Evolutionary conservation across 768 basidiomycete species (phyloP), one percentile per base, ranked within the genome.

Genomic region (Suillus sp.): DNA sequence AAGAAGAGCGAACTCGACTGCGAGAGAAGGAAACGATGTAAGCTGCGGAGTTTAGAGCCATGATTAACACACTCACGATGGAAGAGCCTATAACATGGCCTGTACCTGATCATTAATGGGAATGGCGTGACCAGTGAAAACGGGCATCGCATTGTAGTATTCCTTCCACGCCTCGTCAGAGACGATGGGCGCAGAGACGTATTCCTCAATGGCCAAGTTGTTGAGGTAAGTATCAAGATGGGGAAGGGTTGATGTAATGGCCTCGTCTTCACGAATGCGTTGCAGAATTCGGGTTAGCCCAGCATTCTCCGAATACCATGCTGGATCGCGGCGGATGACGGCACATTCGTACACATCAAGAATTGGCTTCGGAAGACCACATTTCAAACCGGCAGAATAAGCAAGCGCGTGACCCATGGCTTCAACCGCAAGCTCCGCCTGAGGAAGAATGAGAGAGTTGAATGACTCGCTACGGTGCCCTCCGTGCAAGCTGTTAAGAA

Each of bases 351-450:
- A 89, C 9, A 88, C 70, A 61, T 86, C 84, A 37, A 88, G 74
- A 34, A 89, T 77, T 20, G 79, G 77, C 66, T 77, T 73, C 2
- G 82, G 81, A 34, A 87, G 68, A 4, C 76, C 78, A 14, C 77
- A 75, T 38, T 75, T 74, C 50, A 81, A 62, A 20, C 80, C 86
- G 20, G 83, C 83, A 7, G 85, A 82, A 69, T 87, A 87, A 2
- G 87, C 84, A 47, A 86, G 75, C 18, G 86, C 83, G 68, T 88
- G 85, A 4, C 88, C 87, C 47, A 89, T 83, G n/a, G 87, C 83
- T 74, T 86, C 83, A 59, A 89, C 71, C 7, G 83, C 78, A 14
- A 64, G 62, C 58, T 84, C 81, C 11, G 85, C 82, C 69, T 84
- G 83, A 6, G 86, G 87, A 60, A 88, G 80, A 62, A 88, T 72